Base-by-base conservation (phyloP, 805 yeast species). In the Scheffersomyces spartinae region DNA sequence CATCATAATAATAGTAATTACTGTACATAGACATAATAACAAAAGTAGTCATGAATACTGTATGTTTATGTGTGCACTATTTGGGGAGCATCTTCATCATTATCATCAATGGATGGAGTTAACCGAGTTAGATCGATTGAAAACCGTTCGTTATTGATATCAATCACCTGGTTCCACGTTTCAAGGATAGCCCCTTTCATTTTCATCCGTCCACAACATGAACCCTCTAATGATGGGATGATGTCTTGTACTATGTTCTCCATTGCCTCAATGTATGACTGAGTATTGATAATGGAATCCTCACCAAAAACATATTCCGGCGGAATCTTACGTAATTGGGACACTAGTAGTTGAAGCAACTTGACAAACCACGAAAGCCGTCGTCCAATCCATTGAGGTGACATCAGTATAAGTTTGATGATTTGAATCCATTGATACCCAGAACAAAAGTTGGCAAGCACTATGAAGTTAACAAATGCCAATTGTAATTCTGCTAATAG, bases 371-470 rank as follows among this genome's bases (percentile, higher is more conserved):
- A n/a, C n/a, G n/a, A n/a, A 15, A 4, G 42, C 30, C 21, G 49
- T 43, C 6, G 17, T 7, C n/a, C 25, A 26, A 15, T 38, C 21
- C 2, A 17, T 5, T 3, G 13, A 9, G 9, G 50, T 15, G 23
- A 35, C 38, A 39, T 39, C 49, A 45, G 54, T 2, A 43, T 20
- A 11, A 52, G 30, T 14, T 27, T 33, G 8, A 51, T 22, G 8
- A 51, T 23, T n/a, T 37, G 38, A 13, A 41, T 26, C 57, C 57
- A 52, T 30, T 50, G 56, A 1, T 47, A 37, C n/a, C 45, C 45
- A 3, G 55, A 49, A 26, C 54, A 48, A 23, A 46, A 35, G 24
- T 48, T 52, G 7, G 54, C 54, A 18, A 49, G 26, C 1, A 50
- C 32, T 0, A 52, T 33, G 21, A 49, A 51, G 26, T 42, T 39